phyloP scores from a whole-genome alignment of 345 rosid species.

The Physaria fendleri region DNA sequence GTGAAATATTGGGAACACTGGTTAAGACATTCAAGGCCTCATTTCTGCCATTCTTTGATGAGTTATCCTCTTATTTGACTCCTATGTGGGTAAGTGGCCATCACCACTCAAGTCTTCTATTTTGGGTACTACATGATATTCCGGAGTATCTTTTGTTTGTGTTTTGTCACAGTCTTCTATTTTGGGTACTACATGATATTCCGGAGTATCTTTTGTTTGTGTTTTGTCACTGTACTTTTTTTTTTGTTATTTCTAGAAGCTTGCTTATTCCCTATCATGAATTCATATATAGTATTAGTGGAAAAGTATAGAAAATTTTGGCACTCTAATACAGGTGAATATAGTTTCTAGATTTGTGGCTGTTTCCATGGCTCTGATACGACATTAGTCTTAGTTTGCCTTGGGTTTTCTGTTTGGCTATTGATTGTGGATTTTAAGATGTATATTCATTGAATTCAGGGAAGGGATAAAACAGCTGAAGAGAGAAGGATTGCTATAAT shows the following conservation, averaged over 20 bases:
- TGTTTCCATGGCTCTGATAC: neutral
- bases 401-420: neutral
- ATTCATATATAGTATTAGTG: neutral
- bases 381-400: neutral
- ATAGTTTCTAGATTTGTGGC: neutral
- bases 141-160: slow-evolving; percentile 9
- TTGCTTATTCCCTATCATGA: neutral
- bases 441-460: slow-evolving; percentile 39
- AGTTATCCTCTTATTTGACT: slow-evolving; percentile 83
- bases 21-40: slow-evolving; percentile 88
- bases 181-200: too few relatives aligned
- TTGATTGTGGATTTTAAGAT: neutral
- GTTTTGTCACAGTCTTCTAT: neutral
- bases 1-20: slow-evolving; percentile 97
- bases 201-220: slow-evolving; percentile 9
- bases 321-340: neutral
- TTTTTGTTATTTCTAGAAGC: neutral
- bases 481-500: too few relatives aligned
- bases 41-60: slow-evolving; percentile 93
- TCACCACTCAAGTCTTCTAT: slow-evolving; percentile 6
- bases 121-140: too few relatives aligned
- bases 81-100: slow-evolving; percentile 96
- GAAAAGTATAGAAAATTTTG: neutral
- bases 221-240: neutral
- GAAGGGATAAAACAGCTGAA: slow-evolving; percentile 96